phyloP scores from a whole-genome alignment of 768 basidiomycete genomes.

The Dioszegia crocea region DNA sequence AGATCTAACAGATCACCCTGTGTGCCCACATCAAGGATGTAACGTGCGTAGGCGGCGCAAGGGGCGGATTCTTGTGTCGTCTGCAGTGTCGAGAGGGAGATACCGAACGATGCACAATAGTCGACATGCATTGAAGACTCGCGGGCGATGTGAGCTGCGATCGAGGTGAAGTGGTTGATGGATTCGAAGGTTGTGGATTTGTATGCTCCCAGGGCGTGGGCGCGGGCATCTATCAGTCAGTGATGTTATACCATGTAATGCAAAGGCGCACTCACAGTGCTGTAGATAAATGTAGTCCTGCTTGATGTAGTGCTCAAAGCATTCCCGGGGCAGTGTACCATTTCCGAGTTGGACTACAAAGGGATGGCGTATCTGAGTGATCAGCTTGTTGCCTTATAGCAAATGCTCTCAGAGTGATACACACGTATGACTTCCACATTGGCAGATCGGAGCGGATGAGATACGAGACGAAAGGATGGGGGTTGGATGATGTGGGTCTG shows the following conservation, averaged over 20 bases:
- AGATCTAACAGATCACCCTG: constrained; percentile 71
- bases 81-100: constrained; percentile 61
- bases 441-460: constrained; percentile 57
- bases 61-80: constrained; percentile 63
- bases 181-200: constrained; percentile 65
- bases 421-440: constrained; percentile 54
- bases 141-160: constrained; percentile 61
- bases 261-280: constrained; percentile 59
- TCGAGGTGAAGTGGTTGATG: constrained; percentile 63
- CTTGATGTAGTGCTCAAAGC: constrained; percentile 79
- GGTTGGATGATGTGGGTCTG: constrained; percentile 61
- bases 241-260: neutral
- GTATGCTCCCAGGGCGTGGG: constrained; percentile 65
- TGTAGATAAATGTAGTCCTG: constrained; percentile 49
- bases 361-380: constrained; percentile 62
- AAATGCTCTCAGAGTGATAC: constrained; percentile 56
- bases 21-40: constrained; percentile 72
- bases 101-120: constrained; percentile 69
- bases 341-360: constrained; percentile 73
- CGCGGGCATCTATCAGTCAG: constrained; percentile 41
- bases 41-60: constrained; percentile 82
- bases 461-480: constrained; percentile 64
- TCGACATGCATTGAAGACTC: constrained; percentile 69
- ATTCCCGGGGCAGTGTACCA: constrained; percentile 63
- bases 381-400: constrained; percentile 18